Evolutionary conservation across 352 stramenopile genomes (phyloP), one percentile per base, ranked within the genome.

Genomic region (Bremia lactucae): DNA sequence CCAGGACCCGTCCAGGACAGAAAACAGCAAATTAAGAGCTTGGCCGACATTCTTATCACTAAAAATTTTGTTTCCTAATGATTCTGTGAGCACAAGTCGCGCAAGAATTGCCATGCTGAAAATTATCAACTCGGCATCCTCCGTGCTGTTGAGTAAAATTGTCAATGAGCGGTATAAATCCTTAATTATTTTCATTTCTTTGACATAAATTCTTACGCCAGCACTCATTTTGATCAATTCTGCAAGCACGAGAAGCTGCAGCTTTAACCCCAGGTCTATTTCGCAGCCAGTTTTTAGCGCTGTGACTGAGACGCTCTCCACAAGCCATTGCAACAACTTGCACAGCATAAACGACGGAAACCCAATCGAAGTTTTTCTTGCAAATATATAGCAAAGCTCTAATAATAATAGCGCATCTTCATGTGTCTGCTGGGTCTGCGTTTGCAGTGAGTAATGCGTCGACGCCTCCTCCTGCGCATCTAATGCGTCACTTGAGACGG

Each of bases 21-120:
- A 82, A 60, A 85, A 83, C 1, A 83, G 52, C 11, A 91, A 62
- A n/a, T 68, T 62, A 24, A 87, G 61, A 11, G 72, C 71, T 21
- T 91, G 73, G 9, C 81, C 62, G 22, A 85, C 68, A 36, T 91
- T 91, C 52, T 91, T 91, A 6, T 67, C 53, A 34, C 75, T 84
- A 21, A 91, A 91, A 1, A 91, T 55, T 37, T 88, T 91, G 22
- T 59, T 73, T 7, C 75, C 78, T n/a, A 91, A 65, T 4, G 75
- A 62, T 35, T 91, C 75, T 10, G 52, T 60, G 3, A 91, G 59
- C 46, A 88, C 78, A 9, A 91, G 58, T 10, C 78, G 61, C 4
- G 73, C 75, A 6, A 91, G 56, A 25, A 88, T 84, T 10, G 72
- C 56, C 75, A 88, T 91, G 19, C 62, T 79, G 25, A 75, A 82